Evolutionary conservation across 2,329 filamentous ascomycete genomes (phyloP).

Genomic region (Penicillium sp.): DNA sequence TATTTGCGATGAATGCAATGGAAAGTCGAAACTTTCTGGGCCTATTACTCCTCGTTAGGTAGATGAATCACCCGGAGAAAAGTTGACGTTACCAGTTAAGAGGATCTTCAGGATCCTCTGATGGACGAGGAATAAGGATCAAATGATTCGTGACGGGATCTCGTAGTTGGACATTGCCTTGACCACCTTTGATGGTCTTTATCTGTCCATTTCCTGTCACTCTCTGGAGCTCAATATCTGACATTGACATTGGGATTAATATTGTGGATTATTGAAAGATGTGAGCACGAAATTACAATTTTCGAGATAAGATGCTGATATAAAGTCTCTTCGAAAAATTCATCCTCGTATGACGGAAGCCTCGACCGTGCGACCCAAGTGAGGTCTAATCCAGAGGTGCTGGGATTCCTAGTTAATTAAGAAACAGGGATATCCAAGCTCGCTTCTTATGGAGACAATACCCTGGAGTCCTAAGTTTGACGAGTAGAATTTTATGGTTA

Average conservation of each 20-base stretch:
- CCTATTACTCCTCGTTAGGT: not conserved
- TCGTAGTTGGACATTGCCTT: conserved; percentile 17
- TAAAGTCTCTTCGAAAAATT: no score
- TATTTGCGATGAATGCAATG: conserved; percentile 5
- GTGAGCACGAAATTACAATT: not conserved
- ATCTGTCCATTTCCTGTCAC: not conserved
- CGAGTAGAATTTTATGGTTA: no score
- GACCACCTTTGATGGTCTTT: not conserved
- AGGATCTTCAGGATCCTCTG: conserved; percentile 10
- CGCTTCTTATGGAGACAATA: no score
- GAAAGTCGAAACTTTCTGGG: conserved; percentile 3
- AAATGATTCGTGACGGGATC: conserved; percentile 5
- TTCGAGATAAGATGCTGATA: not conserved
- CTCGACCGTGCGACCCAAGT: no score
- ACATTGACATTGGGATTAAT: not conserved
- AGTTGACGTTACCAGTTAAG: conserved; percentile 6
- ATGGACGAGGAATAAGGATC: conserved; percentile 9
- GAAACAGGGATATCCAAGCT: no score
- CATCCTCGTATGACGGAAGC: no score
- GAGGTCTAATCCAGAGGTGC: no score
- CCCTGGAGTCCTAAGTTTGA: no score
- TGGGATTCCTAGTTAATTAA: no score
- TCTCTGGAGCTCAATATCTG: not conserved
- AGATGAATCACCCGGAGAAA: not conserved
- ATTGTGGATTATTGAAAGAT: not conserved